phyloP scores from a whole-genome alignment of 2,329 filamentous ascomycete genomes.

The Coniochaeta pulveracea region DNA sequence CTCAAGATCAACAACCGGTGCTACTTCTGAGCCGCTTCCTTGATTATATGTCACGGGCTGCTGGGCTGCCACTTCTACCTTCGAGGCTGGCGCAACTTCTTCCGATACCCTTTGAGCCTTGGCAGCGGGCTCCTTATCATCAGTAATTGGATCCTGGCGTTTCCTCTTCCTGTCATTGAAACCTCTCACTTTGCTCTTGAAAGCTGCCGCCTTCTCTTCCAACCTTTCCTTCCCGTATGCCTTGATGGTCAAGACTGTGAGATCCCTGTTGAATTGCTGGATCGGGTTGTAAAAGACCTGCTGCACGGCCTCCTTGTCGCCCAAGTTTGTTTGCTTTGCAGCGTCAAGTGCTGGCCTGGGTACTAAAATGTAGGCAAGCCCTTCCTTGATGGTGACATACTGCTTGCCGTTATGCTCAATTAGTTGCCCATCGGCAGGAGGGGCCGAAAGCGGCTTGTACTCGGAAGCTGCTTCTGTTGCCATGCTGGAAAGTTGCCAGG shows the following conservation, averaged over 20 bases:
- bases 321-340: slow-evolving; percentile 25
- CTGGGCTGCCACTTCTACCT: slow-evolving; percentile 4
- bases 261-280: slow-evolving; percentile 94
- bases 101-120: slow-evolving; percentile 16
- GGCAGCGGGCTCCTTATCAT: slow-evolving; percentile 17
- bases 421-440: slow-evolving; percentile 19
- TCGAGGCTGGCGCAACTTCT: slow-evolving; percentile 2
- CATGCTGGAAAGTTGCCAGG: neutral
- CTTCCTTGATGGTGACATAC: slow-evolving; percentile 42
- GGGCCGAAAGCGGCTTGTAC: slow-evolving; percentile 10
- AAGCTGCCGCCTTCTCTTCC: slow-evolving; percentile 38
- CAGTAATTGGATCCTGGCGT: slow-evolving; percentile 30
- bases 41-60: no score
- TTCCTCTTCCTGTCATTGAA: slow-evolving; percentile 27
- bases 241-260: slow-evolving; percentile 86
- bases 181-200: slow-evolving; percentile 44
- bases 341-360: slow-evolving; percentile 28
- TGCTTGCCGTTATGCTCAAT: slow-evolving; percentile 32
- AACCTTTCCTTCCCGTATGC: slow-evolving; percentile 64
- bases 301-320: slow-evolving; percentile 47
- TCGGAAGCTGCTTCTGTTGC: slow-evolving; percentile 6
- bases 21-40: slow-evolving; percentile 1
- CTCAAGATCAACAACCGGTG: neutral
- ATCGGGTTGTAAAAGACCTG: slow-evolving; percentile 99
- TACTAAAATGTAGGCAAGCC: slow-evolving; percentile 44